A percentile compares a stretch with the other conserved stretches of the same genome.
Conservation (phyloP, 257 asterid genomes). For the Rhazya stricta region DNA sequence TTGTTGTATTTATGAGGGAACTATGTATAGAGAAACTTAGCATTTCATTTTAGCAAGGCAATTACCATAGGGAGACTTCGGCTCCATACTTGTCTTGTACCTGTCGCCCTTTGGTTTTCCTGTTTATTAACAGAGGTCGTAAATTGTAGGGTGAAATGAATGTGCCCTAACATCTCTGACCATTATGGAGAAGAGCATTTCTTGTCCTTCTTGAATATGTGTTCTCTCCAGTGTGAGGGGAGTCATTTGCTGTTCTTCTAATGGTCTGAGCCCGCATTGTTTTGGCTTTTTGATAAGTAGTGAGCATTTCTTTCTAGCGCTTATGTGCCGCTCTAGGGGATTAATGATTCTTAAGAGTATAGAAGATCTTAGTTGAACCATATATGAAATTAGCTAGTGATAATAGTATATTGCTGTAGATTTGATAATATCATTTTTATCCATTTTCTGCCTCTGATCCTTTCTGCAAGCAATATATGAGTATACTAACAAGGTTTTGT, state of each 20-base stretch:
- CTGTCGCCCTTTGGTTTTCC: neutral
- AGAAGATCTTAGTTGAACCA: neutral
- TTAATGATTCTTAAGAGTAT: neutral
- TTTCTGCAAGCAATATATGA: neutral
- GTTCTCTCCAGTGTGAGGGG: neutral
- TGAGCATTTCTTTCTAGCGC: neutral
- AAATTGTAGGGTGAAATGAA: neutral
- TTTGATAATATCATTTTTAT: neutral
- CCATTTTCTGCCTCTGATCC: neutral
- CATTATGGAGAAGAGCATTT: neutral
- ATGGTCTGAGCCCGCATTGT: neutral
- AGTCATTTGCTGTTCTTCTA: neutral
- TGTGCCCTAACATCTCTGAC: neutral
- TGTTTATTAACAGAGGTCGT: neutral
- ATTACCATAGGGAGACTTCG: neutral
- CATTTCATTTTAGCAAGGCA: neutral
- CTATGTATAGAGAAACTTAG: neutral
- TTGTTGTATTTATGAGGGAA: neutral
- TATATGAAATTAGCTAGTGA: neutral
- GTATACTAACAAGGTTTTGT: neutral
- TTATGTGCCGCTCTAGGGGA: neutral
- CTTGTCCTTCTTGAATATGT: neutral
- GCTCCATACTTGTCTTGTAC: neutral
- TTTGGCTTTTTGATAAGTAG: neutral
- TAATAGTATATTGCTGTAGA: neutral